These are phyloP conservation scores for Handroanthus guayacan DNA, from an alignment of 257 asterid genomes.

Conservation along the genomic window DNA sequence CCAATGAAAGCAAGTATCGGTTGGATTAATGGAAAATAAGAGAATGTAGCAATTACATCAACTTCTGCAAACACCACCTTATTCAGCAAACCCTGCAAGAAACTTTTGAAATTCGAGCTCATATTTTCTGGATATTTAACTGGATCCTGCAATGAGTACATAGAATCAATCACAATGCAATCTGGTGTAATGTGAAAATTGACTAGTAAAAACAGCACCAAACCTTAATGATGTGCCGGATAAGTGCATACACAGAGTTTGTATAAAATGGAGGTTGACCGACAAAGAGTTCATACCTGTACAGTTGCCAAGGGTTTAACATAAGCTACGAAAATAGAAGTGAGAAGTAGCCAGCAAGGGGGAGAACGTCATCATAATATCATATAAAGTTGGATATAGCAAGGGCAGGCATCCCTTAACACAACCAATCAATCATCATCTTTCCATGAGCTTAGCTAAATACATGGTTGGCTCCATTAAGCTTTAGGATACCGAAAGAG, in stretches of 20 bases:
- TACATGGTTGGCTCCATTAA: conserved; percentile 6
- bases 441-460: conserved; percentile 22
- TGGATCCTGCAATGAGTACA: conserved; percentile 74
- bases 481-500: conserved; percentile 15
- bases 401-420: conserved; percentile 20
- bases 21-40: conserved; percentile 39
- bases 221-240: conserved; percentile 96
- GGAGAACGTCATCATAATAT: conserved; percentile 16
- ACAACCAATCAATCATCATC: conserved; percentile 20
- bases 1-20: conserved; percentile 34
- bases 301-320: conserved; percentile 24
- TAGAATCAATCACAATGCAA: conserved; percentile 26
- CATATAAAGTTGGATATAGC: conserved; percentile 26
- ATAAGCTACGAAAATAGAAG: conserved; percentile 16
- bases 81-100: conserved; percentile 91
- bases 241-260: conserved; percentile 96
- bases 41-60: conserved; percentile 8
- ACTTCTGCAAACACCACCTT: conserved; percentile 62
- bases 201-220: conserved; percentile 22
- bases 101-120: conserved; percentile 82
- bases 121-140: conserved; percentile 95
- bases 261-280: conserved; percentile 99
- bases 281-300: conserved; percentile 97
- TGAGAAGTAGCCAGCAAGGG: conserved; percentile 21
- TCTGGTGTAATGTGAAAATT: conserved; percentile 20